Evolutionary conservation across 2,329 filamentous ascomycete species (phyloP).

Genomic region (Xylariales sp.): DNA sequence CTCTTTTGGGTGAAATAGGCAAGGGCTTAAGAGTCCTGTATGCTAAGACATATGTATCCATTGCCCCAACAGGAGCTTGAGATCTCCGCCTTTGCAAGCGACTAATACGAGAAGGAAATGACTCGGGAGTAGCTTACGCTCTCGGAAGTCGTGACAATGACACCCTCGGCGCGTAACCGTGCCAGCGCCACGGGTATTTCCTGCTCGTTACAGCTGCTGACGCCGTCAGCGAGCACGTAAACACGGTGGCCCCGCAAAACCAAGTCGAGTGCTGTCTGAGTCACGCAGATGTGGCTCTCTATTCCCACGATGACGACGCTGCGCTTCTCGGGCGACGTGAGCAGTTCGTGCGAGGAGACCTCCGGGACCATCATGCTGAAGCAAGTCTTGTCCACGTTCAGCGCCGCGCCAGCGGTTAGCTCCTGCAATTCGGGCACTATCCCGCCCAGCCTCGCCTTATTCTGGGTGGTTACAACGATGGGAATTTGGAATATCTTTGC

Average conservation of each 20-base stretch:
- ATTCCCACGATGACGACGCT: slow-evolving; percentile 88
- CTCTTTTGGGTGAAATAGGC: too few species aligned
- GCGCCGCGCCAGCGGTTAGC: slow-evolving; percentile 63
- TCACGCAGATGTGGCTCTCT: slow-evolving; percentile 93
- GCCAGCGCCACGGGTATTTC: slow-evolving; percentile 85
- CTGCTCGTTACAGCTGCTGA: slow-evolving; percentile 85
- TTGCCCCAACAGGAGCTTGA: too few species aligned
- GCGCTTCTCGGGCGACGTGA: slow-evolving; percentile 50
- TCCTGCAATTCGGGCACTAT: slow-evolving; percentile 78
- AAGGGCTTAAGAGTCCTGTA: too few species aligned
- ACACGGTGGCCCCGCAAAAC: slow-evolving; percentile 77
- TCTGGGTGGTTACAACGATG: slow-evolving; percentile 88
- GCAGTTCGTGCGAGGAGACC: slow-evolving; percentile 55
- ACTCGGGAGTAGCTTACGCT: slow-evolving; percentile 54
- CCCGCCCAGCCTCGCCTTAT: slow-evolving; percentile 78
- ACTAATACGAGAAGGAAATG: too few species aligned
- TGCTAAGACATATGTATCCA: too few species aligned
- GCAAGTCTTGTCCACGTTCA: slow-evolving; percentile 82
- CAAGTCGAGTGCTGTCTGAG: slow-evolving; percentile 89
- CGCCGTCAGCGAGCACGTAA: slow-evolving; percentile 88
- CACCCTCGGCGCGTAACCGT: slow-evolving; percentile 79
- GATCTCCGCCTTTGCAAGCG: too few species aligned
- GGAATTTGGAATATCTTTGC: slow-evolving; percentile 77
- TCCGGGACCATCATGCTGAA: slow-evolving; percentile 89
- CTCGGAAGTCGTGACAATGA: slow-evolving; percentile 86